phyloP scores from a whole-genome alignment of 768 basidiomycete species.

The Trametes cinnabarina region DNA sequence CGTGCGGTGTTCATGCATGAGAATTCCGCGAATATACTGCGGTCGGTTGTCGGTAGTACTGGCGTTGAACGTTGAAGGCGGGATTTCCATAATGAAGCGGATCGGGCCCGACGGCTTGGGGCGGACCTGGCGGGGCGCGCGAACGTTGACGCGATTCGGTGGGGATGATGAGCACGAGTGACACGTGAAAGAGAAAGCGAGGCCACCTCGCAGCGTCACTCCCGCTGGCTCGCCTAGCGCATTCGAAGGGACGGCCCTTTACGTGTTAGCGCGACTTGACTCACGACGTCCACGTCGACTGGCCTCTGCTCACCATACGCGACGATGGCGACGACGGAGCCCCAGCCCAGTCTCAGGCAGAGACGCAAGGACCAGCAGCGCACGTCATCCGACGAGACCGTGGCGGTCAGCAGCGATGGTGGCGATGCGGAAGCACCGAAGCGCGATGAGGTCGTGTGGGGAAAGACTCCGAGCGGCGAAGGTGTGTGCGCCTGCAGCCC shows the following conservation, averaged over 20 bases:
- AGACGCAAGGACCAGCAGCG: slow-evolving; percentile 12
- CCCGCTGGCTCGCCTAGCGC: not conserved
- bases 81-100: not conserved
- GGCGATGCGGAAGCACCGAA: slow-evolving; percentile 3
- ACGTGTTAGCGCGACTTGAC: slow-evolving; percentile 4
- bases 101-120: not conserved
- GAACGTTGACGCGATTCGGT: slow-evolving; percentile 5
- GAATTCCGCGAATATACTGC: too few species aligned
- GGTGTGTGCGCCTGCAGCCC: slow-evolving; percentile 42
- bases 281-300: slow-evolving; percentile 5
- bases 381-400: slow-evolving; percentile 9
- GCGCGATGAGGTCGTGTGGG: slow-evolving; percentile 74
- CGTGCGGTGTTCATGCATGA: too few species aligned
- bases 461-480: slow-evolving; percentile 79
- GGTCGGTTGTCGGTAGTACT: too few species aligned
- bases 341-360: slow-evolving; percentile 20
- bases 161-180: not conserved
- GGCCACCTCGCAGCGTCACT: not conserved
- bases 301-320: not conserved
- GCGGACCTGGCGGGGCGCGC: not conserved
- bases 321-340: slow-evolving; percentile 17
- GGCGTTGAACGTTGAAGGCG: not conserved
- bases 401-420: slow-evolving; percentile 1
- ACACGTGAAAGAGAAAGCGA: slow-evolving; percentile 5
- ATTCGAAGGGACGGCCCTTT: not conserved